Evolutionary conservation across 306 rosid genomes (phyloP).

Genomic region (Quercus cerris): DNA sequence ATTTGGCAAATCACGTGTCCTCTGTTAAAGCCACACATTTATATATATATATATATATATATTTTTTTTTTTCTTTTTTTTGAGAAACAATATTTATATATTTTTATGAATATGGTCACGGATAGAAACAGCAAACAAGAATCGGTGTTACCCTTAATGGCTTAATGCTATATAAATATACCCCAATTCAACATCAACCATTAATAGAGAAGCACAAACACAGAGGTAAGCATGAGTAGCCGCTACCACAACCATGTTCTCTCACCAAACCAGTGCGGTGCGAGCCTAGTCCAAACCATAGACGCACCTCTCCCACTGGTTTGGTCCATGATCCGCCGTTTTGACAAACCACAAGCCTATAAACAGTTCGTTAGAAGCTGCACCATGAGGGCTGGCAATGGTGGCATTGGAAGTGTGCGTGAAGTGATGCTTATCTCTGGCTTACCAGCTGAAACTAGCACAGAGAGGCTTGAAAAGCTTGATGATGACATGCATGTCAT

Average conservation of each 20-base stretch:
- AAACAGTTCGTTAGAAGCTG: slow-evolving; percentile 51
- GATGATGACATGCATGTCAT: slow-evolving; percentile 52
- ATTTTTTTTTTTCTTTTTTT: no score
- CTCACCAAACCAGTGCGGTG: slow-evolving; percentile 51
- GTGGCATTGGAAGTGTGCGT: slow-evolving; percentile 54
- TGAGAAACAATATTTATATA: not conserved
- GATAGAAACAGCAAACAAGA: not conserved
- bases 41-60: not conserved
- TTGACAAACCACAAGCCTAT: slow-evolving; percentile 55
- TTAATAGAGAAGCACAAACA: not conserved
- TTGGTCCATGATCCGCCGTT: slow-evolving; percentile 61
- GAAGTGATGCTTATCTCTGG: slow-evolving; percentile 47
- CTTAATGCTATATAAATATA: not conserved
- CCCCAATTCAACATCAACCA: not conserved
- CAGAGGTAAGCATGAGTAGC: slow-evolving; percentile 13
- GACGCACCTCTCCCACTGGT: slow-evolving; percentile 53
- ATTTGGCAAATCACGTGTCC: not conserved
- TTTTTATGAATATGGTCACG: not conserved
- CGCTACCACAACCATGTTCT: slow-evolving; percentile 32
- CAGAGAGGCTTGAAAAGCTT: slow-evolving; percentile 51
- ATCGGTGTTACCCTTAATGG: no score
- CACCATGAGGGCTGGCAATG: slow-evolving; percentile 36
- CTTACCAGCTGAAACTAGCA: slow-evolving; percentile 44
- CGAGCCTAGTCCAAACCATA: slow-evolving; percentile 41
- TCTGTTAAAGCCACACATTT: not conserved